Conservation (phyloP, 352 stramenopile genomes). For the Blastocystis sp. region DNA sequence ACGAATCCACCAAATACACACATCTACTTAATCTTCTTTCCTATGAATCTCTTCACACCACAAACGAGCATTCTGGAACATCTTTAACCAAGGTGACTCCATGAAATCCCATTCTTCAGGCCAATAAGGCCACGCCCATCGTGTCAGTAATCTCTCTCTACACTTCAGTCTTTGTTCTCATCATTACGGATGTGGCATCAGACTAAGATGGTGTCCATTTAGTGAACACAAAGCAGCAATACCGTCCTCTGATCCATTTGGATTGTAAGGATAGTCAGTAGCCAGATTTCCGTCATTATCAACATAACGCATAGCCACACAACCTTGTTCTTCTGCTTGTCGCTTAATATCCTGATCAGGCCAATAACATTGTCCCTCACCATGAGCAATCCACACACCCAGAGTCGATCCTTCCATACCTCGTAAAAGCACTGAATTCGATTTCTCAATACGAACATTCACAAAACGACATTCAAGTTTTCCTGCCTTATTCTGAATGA, state of each 20-base stretch:
- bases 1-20: no score
- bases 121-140: constrained; percentile 93
- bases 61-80: constrained; percentile 94
- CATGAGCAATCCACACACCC: constrained; percentile 93
- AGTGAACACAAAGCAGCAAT: constrained; percentile 90
- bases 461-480: constrained; percentile 93
- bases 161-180: background rate
- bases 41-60: constrained; percentile 78
- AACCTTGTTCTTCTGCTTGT: constrained; percentile 77
- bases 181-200: constrained; percentile 91
- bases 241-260: constrained; percentile 89
- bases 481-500: constrained; percentile 92
- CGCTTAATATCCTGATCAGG: constrained; percentile 81
- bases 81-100: constrained; percentile 86
- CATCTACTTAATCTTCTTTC: background rate
- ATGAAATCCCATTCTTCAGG: constrained; percentile 75
- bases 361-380: constrained; percentile 88
- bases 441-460: constrained; percentile 84
- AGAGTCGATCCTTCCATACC: constrained; percentile 91
- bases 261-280: constrained; percentile 95
- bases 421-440: constrained; percentile 88
- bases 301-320: constrained; percentile 91
- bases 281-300: constrained; percentile 80
- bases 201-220: constrained; percentile 90
- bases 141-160: constrained; percentile 85